Evolutionary conservation across 805 yeast genomes (phyloP).

Genomic region (Hanseniaspora hatyaiensis): DNA sequence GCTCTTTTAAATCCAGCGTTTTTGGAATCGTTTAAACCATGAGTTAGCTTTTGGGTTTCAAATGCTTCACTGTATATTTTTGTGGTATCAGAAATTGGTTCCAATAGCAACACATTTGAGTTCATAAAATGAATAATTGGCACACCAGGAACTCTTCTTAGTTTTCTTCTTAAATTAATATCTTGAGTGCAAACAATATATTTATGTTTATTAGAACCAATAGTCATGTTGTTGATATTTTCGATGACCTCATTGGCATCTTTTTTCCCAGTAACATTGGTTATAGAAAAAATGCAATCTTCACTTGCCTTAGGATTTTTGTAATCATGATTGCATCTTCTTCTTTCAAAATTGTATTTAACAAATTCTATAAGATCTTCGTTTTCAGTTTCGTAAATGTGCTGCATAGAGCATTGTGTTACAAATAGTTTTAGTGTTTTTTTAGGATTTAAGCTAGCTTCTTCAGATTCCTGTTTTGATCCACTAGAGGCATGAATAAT

Average conservation of each 20-base stretch:
- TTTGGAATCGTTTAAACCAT: constrained; percentile 63
- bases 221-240: constrained; percentile 13
- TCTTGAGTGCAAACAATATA: constrained; percentile 82
- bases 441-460: constrained; percentile 22
- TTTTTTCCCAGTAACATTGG: constrained; percentile 48
- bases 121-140: constrained; percentile 71
- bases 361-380: constrained; percentile 73
- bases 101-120: constrained; percentile 91
- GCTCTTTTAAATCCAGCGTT: constrained; percentile 35
- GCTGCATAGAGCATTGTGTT: constrained; percentile 90
- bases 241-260: constrained; percentile 1
- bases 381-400: constrained; percentile 58
- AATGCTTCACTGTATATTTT: constrained; percentile 35
- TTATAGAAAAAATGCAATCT: constrained; percentile 67
- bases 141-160: constrained; percentile 75
- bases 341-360: constrained; percentile 63
- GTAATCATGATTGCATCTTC: constrained; percentile 80
- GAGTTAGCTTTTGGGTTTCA: constrained; percentile 59
- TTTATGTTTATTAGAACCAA: constrained; percentile 60
- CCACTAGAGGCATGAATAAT: constrained; percentile 24
- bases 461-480: constrained; percentile 67
- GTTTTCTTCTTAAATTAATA: constrained; percentile 49
- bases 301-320: constrained; percentile 49
- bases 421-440: constrained; percentile 25
- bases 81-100: constrained; percentile 73